Conservation (phyloP, 495 filamentous ascomycete genomes). For the Aspergillus asperescens region DNA sequence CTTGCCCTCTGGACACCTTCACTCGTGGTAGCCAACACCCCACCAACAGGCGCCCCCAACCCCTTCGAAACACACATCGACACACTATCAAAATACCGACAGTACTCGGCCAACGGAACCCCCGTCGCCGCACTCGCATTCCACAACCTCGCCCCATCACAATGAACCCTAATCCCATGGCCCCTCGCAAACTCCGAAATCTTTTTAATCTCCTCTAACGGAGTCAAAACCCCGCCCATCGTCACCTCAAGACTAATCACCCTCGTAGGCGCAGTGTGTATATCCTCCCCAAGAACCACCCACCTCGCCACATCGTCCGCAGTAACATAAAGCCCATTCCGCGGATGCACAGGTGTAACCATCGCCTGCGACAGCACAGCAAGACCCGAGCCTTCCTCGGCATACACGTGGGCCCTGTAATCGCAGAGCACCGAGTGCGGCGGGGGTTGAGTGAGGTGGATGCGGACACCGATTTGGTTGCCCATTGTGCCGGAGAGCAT, state of each 20-base stretch:
- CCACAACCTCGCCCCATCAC: constrained; percentile 34
- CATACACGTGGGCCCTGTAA: constrained; percentile 58
- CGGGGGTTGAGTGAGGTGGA: constrained; percentile 56
- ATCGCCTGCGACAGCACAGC: constrained; percentile 56
- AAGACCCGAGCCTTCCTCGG: constrained; percentile 69
- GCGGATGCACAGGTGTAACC: constrained; percentile 52
- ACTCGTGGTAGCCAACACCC: constrained; percentile 16
- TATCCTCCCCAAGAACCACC: constrained; percentile 26
- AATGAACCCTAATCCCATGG: constrained; percentile 30
- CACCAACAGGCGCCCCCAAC: constrained; percentile 25
- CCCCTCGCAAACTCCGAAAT: constrained; percentile 28
- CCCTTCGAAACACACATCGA: constrained; percentile 27
- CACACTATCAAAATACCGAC: constrained; percentile 24
- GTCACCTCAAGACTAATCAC: constrained; percentile 35
- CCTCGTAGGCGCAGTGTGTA: constrained; percentile 31
- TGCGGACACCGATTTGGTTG: constrained; percentile 68
- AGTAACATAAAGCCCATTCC: constrained; percentile 62
- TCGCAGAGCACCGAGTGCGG: constrained; percentile 69
- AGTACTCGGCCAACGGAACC: constrained; percentile 15
- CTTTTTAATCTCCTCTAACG: constrained; percentile 25
- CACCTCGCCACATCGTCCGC: constrained; percentile 61
- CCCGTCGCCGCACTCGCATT: constrained; percentile 24
- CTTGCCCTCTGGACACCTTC: constrained; percentile 19
- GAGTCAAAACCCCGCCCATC: constrained; percentile 27
- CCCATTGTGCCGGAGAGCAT: constrained; percentile 82